phyloP scores from a whole-genome alignment of 2,329 filamentous ascomycete species.

The Ophiostoma sp. region DNA sequence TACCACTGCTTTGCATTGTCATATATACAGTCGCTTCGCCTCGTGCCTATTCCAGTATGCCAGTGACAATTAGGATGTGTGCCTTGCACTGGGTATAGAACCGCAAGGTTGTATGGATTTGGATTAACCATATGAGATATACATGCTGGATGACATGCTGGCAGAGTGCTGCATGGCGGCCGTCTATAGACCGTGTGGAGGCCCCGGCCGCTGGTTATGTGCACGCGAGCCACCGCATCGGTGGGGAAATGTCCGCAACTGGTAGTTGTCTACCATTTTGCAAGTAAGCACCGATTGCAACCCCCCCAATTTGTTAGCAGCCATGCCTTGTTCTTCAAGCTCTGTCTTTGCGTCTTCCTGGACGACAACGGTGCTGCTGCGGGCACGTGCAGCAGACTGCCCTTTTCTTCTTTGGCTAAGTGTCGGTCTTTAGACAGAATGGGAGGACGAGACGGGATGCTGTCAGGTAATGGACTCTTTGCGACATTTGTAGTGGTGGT shows the following conservation, averaged over 20 bases:
- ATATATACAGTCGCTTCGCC: neutral
- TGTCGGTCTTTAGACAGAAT: neutral
- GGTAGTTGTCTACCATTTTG: neutral
- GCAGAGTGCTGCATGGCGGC: neutral
- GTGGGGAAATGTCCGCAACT: conserved; percentile 8
- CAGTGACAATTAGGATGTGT: no score
- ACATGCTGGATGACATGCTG: neutral
- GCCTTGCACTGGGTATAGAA: no score
- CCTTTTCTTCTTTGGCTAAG: neutral
- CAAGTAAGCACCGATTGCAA: no score
- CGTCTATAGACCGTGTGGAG: neutral
- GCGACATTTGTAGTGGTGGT: neutral
- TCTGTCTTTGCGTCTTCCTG: no score
- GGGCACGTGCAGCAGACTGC: neutral
- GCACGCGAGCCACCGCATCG: neutral
- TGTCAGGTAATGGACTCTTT: neutral
- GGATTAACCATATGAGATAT: no score
- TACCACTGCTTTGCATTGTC: neutral
- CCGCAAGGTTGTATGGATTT: no score
- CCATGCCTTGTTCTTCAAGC: no score
- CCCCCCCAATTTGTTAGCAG: no score
- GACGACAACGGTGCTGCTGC: neutral
- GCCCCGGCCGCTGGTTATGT: neutral
- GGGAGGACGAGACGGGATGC: no score
- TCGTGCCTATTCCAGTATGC: neutral